These are phyloP conservation scores for Lizonia empirigonia DNA, from an alignment of 2,329 filamentous ascomycete species.

Conservation along the genomic window DNA sequence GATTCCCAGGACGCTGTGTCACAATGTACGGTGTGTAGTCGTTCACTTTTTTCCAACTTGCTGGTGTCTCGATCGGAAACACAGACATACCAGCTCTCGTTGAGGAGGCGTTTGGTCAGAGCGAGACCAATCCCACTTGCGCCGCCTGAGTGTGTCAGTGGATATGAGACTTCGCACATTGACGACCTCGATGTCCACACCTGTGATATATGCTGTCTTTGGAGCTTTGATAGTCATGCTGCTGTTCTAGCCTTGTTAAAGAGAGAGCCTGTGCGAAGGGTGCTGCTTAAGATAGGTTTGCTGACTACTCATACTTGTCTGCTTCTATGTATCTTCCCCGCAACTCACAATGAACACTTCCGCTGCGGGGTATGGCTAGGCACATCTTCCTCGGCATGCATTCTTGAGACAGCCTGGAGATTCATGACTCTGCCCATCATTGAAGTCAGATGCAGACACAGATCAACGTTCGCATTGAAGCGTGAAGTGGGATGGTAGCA, in stretches of 20 bases:
- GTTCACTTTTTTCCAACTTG: conserved; percentile 22
- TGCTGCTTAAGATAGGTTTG: neutral
- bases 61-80: conserved; percentile 51
- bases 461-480: neutral
- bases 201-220: conserved; percentile 1
- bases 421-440: neutral
- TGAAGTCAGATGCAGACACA: neutral
- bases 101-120: conserved; percentile 37
- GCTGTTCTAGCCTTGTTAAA: neutral
- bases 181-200: neutral
- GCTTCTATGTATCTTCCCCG: neutral
- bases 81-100: conserved; percentile 54
- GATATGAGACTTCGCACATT: neutral
- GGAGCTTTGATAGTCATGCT: neutral
- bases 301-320: neutral
- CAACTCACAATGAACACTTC: neutral
- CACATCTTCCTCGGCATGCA: neutral
- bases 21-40: conserved; percentile 32
- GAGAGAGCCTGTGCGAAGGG: neutral
- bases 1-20: conserved; percentile 48
- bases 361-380: conserved; percentile 7
- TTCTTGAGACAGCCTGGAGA: neutral
- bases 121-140: conserved; percentile 46
- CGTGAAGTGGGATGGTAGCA: neutral
- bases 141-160: conserved; percentile 20